Evolutionary conservation across 495 filamentous ascomycete species (phyloP).

Genomic region (Xylaria castorea): DNA sequence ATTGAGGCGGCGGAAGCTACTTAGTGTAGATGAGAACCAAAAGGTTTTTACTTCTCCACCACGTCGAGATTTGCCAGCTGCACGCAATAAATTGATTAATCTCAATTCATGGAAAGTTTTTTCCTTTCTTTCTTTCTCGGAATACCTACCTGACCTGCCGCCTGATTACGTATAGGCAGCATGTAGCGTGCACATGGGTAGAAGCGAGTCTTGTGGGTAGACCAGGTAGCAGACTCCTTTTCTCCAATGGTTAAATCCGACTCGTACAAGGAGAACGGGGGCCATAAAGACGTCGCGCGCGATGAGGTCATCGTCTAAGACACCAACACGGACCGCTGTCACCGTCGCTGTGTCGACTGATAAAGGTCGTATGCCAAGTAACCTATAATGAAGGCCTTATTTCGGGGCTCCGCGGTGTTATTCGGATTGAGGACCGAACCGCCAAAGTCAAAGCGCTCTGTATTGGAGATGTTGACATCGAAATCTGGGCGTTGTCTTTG

Average conservation of each 20-base stretch:
- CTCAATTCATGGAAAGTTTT: slow-evolving; percentile 1
- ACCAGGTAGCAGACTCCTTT: background rate
- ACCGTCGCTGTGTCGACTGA: slow-evolving; percentile 9
- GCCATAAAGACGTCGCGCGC: slow-evolving; percentile 7
- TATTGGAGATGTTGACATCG: slow-evolving; percentile 18
- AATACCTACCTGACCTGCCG: slow-evolving; percentile 1
- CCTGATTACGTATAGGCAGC: slow-evolving; percentile 7
- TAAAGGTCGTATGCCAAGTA: slow-evolving; percentile 1
- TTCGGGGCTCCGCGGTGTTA: slow-evolving; percentile 25
- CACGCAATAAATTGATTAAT: slow-evolving; percentile 27
- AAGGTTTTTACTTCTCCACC: slow-evolving; percentile 11
- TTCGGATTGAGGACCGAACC: slow-evolving; percentile 26
- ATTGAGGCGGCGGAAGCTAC: slow-evolving; percentile 15
- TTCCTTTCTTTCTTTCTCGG: background rate
- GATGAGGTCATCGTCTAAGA: slow-evolving; percentile 26
- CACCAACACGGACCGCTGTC: slow-evolving; percentile 12
- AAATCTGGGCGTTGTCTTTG: slow-evolving; percentile 25
- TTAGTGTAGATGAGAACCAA: background rate
- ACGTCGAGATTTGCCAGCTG: slow-evolving; percentile 21
- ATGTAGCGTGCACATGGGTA: background rate
- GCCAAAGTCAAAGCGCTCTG: slow-evolving; percentile 4
- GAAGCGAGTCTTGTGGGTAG: slow-evolving; percentile 1
- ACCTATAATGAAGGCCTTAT: slow-evolving; percentile 14
- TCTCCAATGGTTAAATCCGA: slow-evolving; percentile 10
- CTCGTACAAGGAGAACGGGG: slow-evolving; percentile 10